Evolutionary conservation across 2,329 filamentous ascomycete species (phyloP).

Genomic region (Ophiostoma australiae): DNA sequence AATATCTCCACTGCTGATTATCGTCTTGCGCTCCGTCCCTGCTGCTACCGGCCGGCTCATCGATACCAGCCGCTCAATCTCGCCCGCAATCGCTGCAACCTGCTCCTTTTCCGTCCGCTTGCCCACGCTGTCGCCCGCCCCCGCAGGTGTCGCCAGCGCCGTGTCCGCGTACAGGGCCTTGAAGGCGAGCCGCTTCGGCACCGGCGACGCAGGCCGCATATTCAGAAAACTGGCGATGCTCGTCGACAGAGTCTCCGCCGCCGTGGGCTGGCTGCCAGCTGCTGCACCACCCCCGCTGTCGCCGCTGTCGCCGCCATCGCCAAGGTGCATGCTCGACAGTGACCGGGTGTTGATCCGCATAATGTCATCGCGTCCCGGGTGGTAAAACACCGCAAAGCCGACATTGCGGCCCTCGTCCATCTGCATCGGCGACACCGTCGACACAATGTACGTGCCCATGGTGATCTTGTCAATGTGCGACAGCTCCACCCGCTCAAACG

Average conservation of each 20-base stretch:
- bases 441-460: constrained; percentile 85
- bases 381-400: constrained; percentile 75
- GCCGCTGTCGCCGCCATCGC: constrained; percentile 27
- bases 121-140: constrained; percentile 36
- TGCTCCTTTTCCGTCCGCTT: constrained; percentile 52
- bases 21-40: constrained; percentile 39
- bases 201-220: constrained; percentile 35
- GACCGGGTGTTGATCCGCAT: constrained; percentile 81
- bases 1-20: constrained; percentile 62
- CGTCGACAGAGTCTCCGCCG: constrained; percentile 29
- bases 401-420: constrained; percentile 75
- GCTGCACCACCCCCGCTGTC: constrained; percentile 26
- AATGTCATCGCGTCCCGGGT: constrained; percentile 64
- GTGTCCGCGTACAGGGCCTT: constrained; percentile 53
- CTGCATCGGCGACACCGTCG: constrained; percentile 72
- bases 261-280: neutral
- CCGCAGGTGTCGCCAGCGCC: constrained; percentile 37
- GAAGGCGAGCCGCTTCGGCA: constrained; percentile 44
- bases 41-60: constrained; percentile 41
- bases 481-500: constrained; percentile 81
- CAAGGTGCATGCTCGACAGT: constrained; percentile 49
- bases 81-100: constrained; percentile 62
- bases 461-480: constrained; percentile 67
- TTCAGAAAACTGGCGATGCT: constrained; percentile 42
- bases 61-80: constrained; percentile 66